Percentiles rank a stretch among this genome's conserved stretches.
These are phyloP conservation scores for Mycena olivaceomarginata DNA, from an alignment of 768 basidiomycete genomes.

Conservation along the genomic window DNA sequence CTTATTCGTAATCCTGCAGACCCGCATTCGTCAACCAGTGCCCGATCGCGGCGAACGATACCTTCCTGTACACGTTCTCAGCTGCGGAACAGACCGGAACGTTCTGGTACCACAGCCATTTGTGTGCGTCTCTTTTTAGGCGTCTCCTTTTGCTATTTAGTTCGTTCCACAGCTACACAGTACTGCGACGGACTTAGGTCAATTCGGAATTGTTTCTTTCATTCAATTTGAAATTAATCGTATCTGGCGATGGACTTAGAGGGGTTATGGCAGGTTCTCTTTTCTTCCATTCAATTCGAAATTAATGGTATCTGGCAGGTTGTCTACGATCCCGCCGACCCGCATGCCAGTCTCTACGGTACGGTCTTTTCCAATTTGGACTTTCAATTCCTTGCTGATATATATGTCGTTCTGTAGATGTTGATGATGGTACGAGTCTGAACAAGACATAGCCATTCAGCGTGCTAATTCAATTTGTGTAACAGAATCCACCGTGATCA, in stretches of 20 bases:
- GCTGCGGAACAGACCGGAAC: constrained; percentile 52
- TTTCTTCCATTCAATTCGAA: neutral
- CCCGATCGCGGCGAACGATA: constrained; percentile 54
- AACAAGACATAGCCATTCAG: no score
- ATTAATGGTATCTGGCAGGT: neutral
- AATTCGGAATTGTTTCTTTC: no score
- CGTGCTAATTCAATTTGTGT: no score
- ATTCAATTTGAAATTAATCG: no score
- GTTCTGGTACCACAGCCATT: constrained; percentile 34
- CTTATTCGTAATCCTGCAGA: constrained; percentile 35
- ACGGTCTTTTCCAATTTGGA: neutral
- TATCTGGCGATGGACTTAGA: constrained; percentile 58
- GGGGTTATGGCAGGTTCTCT: constrained; percentile 55
- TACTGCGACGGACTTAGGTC: constrained; percentile 66
- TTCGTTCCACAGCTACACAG: constrained; percentile 49
- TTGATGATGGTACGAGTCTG: constrained; percentile 24
- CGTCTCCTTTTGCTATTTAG: no score
- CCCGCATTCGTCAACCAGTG: constrained; percentile 57
- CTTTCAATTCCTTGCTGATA: neutral
- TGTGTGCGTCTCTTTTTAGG: constrained; percentile 7
- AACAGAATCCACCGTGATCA: constrained; percentile 49
- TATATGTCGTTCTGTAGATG: constrained; percentile 6
- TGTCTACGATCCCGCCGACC: constrained; percentile 57
- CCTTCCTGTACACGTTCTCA: constrained; percentile 57
- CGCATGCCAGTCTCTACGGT: constrained; percentile 47